phyloP scores from a whole-genome alignment of 1,284 basidiomycete species.

The Trichosporon asahii region DNA sequence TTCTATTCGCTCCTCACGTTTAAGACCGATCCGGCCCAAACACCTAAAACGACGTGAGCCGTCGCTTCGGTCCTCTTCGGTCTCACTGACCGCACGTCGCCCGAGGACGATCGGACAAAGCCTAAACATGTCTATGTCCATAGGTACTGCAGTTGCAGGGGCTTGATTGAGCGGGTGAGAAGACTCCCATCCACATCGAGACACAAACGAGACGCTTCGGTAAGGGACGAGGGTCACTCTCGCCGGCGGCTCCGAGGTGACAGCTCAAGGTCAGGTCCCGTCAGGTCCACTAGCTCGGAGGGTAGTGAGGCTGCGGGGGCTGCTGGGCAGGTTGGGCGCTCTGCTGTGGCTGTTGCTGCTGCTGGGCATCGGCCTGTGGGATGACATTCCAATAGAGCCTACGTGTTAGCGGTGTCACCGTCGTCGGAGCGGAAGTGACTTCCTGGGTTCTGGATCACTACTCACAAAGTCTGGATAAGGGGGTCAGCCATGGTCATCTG shows the following conservation, averaged over 20 bases:
- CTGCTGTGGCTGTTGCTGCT: not conserved
- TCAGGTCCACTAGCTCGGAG: not conserved
- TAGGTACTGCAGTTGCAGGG: not conserved
- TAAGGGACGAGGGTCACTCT: not conserved
- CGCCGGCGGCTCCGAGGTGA: not conserved
- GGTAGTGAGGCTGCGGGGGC: not conserved
- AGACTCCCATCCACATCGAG: not conserved
- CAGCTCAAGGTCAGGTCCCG: not conserved
- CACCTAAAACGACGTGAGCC: not conserved
- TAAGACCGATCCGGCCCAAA: not conserved
- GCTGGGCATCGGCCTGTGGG: constrained; percentile 13
- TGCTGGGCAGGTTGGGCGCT: not conserved
- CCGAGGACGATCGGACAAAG: not conserved
- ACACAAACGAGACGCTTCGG: not conserved
- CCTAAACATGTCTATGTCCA: not conserved
- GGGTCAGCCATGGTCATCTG: constrained; percentile 23
- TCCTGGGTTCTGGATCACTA: not conserved
- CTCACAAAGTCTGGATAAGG: constrained; percentile 26
- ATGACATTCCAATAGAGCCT: constrained; percentile 29
- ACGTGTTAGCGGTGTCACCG: constrained; percentile 12
- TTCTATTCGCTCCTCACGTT: not conserved
- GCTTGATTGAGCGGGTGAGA: not conserved
- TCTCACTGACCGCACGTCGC: not conserved
- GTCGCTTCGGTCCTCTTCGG: not conserved
- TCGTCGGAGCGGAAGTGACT: constrained; percentile 7